Base-by-base conservation (phyloP, 345 rosid genomes). In the Gossypium herbaceum region DNA sequence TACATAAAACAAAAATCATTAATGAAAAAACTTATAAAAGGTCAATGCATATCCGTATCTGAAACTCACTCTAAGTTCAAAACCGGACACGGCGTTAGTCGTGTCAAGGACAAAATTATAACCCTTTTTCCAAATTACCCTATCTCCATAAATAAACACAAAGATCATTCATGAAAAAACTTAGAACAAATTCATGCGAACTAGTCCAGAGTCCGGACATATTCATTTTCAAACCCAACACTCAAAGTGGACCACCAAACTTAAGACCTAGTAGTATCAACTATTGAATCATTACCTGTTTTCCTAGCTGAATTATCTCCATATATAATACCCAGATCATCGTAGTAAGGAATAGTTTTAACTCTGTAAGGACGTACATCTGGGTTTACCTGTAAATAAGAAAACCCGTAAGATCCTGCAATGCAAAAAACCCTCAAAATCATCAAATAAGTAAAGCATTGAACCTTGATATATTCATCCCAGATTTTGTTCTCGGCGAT, bases 401-500 rank as follows among this genome's bases (percentile, higher is more conserved):
- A 16, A 12, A 75, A 73, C 15, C 6, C 64, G 47, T 78, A 71
- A 83, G 77, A 51, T n/a, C 57, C 20, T 34, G 48, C 3, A 22
- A 77, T 7, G 73, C 12, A 45, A 67, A 5, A 34, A 34, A 34
- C 41, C 13, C 6, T 34, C 41, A 34, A 34, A 58, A 9, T 57
- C 12, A 20, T 45, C 22, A 41, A 25, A 39, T 17, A 57, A 66
- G 19, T 50, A 8, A 51, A 68, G 22, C 20, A 81, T 63, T 50
- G 62, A 78, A 93, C 98, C 97, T 91, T 89, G 55, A 90, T 83
- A 74, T 86, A 85, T 76, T 84, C 86, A 54, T 92, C 96, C 96
- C 98, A 92, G 73, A 83, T 82, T 61, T 69, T 71, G 67, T 81
- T 84, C 73, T 84, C 91, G 60, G 98, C 94, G 0, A 81, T 57